Evolutionary conservation across 192 early-diverging fungal species (phyloP).

Genomic region (Coemansia sp.): DNA sequence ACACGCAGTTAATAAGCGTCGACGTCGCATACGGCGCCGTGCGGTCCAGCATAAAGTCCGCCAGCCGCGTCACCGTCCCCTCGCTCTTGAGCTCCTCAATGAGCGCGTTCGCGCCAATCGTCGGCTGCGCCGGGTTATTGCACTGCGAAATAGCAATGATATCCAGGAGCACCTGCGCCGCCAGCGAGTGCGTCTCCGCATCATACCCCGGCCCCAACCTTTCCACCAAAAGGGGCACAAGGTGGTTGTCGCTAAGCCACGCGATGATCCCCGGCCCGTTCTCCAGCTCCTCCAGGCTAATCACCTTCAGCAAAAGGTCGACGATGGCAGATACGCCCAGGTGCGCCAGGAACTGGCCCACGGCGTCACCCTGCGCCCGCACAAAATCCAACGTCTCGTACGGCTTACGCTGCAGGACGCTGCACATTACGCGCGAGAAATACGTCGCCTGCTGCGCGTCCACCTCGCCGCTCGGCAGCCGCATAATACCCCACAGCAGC

Average conservation of each 20-base stretch:
- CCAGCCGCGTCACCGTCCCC: conserved; percentile 73
- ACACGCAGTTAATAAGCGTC: conserved; percentile 90
- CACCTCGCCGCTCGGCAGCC: conserved; percentile 69
- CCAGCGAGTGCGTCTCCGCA: conserved; percentile 79
- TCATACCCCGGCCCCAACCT: conserved; percentile 79
- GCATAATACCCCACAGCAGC: conserved; percentile 82
- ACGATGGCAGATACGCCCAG: conserved; percentile 85
- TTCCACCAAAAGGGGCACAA: conserved; percentile 77
- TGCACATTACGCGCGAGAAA: conserved; percentile 88
- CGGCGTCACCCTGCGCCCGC: conserved; percentile 70
- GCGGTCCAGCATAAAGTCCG: conserved; percentile 82
- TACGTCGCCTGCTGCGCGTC: conserved; percentile 83
- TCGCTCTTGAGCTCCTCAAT: conserved; percentile 75
- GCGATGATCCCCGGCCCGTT: conserved; percentile 84
- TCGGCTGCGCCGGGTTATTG: conserved; percentile 62
- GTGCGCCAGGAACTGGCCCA: conserved; percentile 78
- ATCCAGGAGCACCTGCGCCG: conserved; percentile 78
- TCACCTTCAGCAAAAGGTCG: conserved; percentile 89
- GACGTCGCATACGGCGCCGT: conserved; percentile 79
- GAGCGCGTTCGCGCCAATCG: conserved; percentile 65
- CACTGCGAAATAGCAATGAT: conserved; percentile 81
- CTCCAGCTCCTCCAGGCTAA: conserved; percentile 88
- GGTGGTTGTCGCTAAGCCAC: conserved; percentile 84
- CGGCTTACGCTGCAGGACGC: conserved; percentile 87
- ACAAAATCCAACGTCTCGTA: conserved; percentile 88